These are phyloP conservation scores for Russula dissimulans DNA, from an alignment of 768 basidiomycete species.

Conservation along the genomic window DNA sequence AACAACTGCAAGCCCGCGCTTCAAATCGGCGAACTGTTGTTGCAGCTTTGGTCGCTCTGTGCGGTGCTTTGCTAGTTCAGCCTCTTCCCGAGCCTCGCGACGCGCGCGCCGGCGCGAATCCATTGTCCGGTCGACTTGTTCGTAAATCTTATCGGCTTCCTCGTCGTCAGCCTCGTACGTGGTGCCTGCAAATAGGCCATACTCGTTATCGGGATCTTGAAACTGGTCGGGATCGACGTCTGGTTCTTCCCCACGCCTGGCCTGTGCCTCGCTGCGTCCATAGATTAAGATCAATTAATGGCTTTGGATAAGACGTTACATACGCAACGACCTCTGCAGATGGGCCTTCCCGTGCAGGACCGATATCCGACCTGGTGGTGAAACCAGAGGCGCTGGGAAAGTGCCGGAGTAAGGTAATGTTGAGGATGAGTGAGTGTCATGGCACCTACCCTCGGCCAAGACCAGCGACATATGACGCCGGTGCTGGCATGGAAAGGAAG, in stretches of 20 bases:
- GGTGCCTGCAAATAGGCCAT: constrained; percentile 89
- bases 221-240: constrained; percentile 87
- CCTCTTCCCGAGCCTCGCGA: constrained; percentile 70
- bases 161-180: constrained; percentile 97
- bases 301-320: constrained; percentile 24
- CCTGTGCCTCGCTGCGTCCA: constrained; percentile 69
- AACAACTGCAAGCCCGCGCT: constrained; percentile 77
- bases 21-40: constrained; percentile 91
- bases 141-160: constrained; percentile 94
- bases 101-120: constrained; percentile 72
- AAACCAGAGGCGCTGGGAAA: constrained; percentile 80
- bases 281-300: constrained; percentile 1
- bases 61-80: constrained; percentile 65
- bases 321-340: constrained; percentile 86
- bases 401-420: constrained; percentile 5
- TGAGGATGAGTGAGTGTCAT: background rate
- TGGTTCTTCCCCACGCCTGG: constrained; percentile 75
- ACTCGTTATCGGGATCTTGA: constrained; percentile 97
- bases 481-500: constrained; percentile 86
- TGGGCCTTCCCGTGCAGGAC: constrained; percentile 92
- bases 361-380: constrained; percentile 97
- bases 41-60: constrained; percentile 91
- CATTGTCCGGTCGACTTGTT: constrained; percentile 84
- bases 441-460: constrained; percentile 82
- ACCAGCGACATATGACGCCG: constrained; percentile 97